Evolutionary conservation across 805 yeast species (phyloP).

Genomic region (Barnettozyma sucrosica): DNA sequence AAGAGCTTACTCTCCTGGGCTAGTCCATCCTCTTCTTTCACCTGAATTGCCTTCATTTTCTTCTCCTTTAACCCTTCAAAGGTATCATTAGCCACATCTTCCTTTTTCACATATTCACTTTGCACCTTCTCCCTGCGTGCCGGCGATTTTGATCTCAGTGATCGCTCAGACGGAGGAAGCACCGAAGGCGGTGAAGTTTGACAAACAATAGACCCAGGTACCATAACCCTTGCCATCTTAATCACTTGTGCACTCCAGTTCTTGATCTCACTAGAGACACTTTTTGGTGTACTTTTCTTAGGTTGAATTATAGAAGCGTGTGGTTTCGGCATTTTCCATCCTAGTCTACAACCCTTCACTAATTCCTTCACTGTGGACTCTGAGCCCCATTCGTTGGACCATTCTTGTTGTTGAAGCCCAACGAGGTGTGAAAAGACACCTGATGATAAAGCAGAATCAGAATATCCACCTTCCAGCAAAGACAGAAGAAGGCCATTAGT

Average conservation of each 20-base stretch:
- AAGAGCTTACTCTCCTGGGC: background rate
- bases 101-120: background rate
- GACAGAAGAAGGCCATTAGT: slow-evolving; percentile 60
- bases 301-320: background rate
- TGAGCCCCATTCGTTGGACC: slow-evolving; percentile 64
- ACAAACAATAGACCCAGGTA: slow-evolving; percentile 34
- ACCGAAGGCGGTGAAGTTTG: background rate
- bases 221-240: slow-evolving; percentile 54
- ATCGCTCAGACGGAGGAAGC: slow-evolving; percentile 2
- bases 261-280: slow-evolving; percentile 43
- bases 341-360: slow-evolving; percentile 59
- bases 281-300: background rate
- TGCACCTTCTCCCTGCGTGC: background rate
- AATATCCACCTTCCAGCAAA: slow-evolving; percentile 79
- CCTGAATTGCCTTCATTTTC: background rate
- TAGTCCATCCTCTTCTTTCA: background rate
- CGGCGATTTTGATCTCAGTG: slow-evolving; percentile 14
- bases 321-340: slow-evolving; percentile 39
- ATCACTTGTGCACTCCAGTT: slow-evolving; percentile 64
- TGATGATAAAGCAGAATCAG: slow-evolving; percentile 73
- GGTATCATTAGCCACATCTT: slow-evolving; percentile 3
- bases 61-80: background rate
- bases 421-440: slow-evolving; percentile 76
- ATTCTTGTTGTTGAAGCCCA: slow-evolving; percentile 53
- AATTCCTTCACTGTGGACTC: slow-evolving; percentile 58